Evolutionary conservation across 345 rosid species (phyloP).

Genomic region (Eucalyptus marginata): DNA sequence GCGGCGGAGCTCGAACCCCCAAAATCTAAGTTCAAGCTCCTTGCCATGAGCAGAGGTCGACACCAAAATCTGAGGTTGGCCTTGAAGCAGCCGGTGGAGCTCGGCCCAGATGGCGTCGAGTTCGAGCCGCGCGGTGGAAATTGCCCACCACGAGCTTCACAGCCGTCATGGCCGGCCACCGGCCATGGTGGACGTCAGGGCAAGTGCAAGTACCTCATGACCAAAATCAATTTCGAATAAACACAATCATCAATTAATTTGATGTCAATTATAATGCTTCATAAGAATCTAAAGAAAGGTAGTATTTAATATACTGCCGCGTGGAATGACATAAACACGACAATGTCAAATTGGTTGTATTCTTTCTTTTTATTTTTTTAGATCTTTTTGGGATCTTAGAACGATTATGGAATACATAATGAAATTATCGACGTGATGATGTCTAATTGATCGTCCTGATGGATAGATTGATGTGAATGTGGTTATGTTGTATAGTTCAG

Average conservation of each 20-base stretch:
- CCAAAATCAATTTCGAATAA: neutral
- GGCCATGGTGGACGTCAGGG: no score
- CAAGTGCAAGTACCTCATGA: neutral
- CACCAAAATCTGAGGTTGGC: neutral
- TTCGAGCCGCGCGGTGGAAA: neutral
- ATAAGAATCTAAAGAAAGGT: no score
- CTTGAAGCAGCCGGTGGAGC: neutral
- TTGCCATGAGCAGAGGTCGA: neutral
- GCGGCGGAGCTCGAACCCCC: neutral
- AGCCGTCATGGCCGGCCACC: no score
- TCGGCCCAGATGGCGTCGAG: fast-evolving
- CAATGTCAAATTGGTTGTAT: no score
- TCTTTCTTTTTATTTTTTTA: no score
- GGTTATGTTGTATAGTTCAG: no score
- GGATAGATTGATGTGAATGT: neutral
- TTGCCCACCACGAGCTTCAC: neutral
- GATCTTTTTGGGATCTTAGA: no score
- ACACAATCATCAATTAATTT: neutral
- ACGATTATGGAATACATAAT: no score
- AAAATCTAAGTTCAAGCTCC: neutral
- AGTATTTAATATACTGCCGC: no score
- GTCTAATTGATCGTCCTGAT: neutral
- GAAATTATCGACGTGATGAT: neutral
- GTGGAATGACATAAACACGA: no score
- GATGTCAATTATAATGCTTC: neutral